A percentile compares a stretch with the other conserved stretches of the same genome.
Evolutionary conservation across 192 early-diverging fungal genomes (phyloP).

Genomic region (Umbelopsis sp.): DNA sequence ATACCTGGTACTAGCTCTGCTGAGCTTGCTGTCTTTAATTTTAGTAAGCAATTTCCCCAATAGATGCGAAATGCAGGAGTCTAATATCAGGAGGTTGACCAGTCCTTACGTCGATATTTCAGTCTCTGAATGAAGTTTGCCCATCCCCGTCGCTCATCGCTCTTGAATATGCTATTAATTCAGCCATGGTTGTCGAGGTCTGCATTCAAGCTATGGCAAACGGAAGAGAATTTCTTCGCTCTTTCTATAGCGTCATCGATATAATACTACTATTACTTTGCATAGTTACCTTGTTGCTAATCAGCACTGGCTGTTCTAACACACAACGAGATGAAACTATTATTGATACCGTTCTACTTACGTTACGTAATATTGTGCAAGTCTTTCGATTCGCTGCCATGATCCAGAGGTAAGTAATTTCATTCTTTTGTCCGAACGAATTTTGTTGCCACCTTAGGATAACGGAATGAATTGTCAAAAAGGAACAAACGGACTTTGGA

Average conservation of each 20-base stretch:
- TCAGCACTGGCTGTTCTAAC: slow-evolving; percentile 1
- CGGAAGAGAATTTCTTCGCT: neutral
- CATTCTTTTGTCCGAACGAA: neutral
- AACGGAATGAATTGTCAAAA: neutral
- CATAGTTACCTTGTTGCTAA: neutral
- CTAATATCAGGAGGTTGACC: neutral
- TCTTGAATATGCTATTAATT: slow-evolving; percentile 14
- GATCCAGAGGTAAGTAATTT: neutral
- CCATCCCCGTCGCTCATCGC: neutral
- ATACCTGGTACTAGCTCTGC: neutral
- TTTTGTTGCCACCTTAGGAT: neutral
- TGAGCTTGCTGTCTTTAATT: slow-evolving; percentile 3
- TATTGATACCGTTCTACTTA: slow-evolving; percentile 1
- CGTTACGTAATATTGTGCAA: neutral
- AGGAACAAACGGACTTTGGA: neutral
- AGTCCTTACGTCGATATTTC: too few species aligned
- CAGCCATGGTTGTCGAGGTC: slow-evolving; percentile 7
- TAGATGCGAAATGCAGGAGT: neutral
- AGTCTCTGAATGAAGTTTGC: slow-evolving; percentile 1
- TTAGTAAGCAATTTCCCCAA: neutral
- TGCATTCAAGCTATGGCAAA: neutral
- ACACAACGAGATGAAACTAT: slow-evolving; percentile 5
- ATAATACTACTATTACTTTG: neutral
- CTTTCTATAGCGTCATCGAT: neutral
- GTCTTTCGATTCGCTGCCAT: neutral